These are phyloP conservation scores for Pseudogymnoascus sp. DNA, from an alignment of 2,329 filamentous ascomycete species.

Conservation along the genomic window DNA sequence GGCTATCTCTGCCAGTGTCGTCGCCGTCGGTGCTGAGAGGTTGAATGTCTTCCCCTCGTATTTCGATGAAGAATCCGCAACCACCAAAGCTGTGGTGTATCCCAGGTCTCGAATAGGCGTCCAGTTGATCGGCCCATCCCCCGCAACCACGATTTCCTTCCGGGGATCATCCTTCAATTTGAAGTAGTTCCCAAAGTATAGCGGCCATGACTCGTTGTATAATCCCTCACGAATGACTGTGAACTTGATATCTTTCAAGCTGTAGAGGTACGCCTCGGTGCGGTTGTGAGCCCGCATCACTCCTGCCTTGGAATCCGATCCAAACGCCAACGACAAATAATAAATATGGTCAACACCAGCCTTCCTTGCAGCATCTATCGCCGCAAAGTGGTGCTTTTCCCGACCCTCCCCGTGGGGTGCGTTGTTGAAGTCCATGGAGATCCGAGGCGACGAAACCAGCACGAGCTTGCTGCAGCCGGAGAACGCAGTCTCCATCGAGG, in stretches of 20 bases:
- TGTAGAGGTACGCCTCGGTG: constrained; percentile 20
- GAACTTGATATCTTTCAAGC: constrained; percentile 12
- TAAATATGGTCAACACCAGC: constrained; percentile 30
- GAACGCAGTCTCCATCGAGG: constrained; percentile 13
- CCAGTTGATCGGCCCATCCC: constrained; percentile 23
- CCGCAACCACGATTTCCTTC: constrained; percentile 22
- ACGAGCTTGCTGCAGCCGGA: constrained; percentile 27
- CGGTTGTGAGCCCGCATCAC: constrained; percentile 21
- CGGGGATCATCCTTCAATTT: constrained; percentile 16
- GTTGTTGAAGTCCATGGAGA: constrained; percentile 34
- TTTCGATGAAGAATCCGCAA: constrained; percentile 15
- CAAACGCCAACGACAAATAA: constrained; percentile 29
- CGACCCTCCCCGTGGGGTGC: constrained; percentile 27
- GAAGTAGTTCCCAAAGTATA: constrained; percentile 23
- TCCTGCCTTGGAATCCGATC: constrained; percentile 13
- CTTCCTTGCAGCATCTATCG: constrained; percentile 27
- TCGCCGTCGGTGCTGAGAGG: constrained; percentile 13
- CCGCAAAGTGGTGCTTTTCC: constrained; percentile 18
- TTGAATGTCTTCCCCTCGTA: constrained; percentile 19
- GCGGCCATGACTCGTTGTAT: constrained; percentile 24
- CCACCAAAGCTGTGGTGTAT: constrained; percentile 19
- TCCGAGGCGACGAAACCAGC: constrained; percentile 26
- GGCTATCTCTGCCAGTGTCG: constrained; percentile 19
- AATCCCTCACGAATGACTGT: constrained; percentile 24
- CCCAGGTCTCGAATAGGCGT: constrained; percentile 23